Evolutionary conservation across 2,329 filamentous ascomycete species (phyloP), one percentile per base, ranked within the genome.

Genomic region (Corynespora cassiicola): DNA sequence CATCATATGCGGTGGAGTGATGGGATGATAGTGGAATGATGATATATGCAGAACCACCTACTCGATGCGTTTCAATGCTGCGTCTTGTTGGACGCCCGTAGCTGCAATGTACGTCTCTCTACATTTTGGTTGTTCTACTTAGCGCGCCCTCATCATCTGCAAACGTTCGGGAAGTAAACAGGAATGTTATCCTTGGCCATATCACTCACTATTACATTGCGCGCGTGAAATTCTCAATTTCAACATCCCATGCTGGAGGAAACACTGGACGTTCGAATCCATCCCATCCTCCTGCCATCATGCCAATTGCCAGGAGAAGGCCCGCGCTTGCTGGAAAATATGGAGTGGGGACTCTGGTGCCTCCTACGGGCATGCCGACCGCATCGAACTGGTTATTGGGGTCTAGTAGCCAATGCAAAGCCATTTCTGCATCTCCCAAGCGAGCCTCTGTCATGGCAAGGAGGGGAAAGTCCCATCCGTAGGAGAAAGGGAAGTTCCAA

Each of bases 271-370:
- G 75, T n/a, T 70, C 68, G 30, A 54, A 57, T 2, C 71, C 75
- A 51, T 81, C 77, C 79, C 79, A 82, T 1, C 61, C 79, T 2
- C 76, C 77, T 8, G 76, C 75, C 74, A 82, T 75, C 77, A 81
- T 80, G 2, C 75, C 79, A 40, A 78, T 65, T 0, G 76, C 77
- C 20, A 79, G 54, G 51, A 82, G 47, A 41, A 82, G 63, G 2
- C 71, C 71, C 2, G 75, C 71, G 22, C 72, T 70, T 14, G 73
- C 74, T 0, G 79, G 79, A 40, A 82, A 80, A 57, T 82, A 82
- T 7, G 79, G 80, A 18, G 79, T 82, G 1, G 78, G 71, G 7
- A 81, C 79, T 26, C 75, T 68, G 4, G 69, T 65, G 1, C 77
- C 77, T 5, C 79, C 79, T 4, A 77, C 61, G 0, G 77, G 74